Evolutionary conservation across 495 filamentous ascomycete genomes (phyloP).

Genomic region (Xylaria acuta): DNA sequence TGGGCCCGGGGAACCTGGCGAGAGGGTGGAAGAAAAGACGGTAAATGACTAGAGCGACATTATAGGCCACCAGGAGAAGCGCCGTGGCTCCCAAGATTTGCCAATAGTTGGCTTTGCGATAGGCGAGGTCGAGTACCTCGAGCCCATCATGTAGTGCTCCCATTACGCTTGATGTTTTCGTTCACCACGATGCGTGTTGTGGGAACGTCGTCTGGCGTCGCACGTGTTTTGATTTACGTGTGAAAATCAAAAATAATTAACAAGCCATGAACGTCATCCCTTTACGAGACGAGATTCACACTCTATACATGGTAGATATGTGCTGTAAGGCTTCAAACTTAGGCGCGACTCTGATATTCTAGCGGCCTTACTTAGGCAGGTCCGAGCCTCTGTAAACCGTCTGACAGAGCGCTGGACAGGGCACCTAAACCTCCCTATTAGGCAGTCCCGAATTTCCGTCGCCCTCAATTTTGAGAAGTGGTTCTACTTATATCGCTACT

Average conservation of each 20-base stretch:
- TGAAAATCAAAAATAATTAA: not conserved
- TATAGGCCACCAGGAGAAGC: constrained; percentile 4
- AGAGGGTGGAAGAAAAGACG: constrained; percentile 5
- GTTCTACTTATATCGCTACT: constrained; percentile 11
- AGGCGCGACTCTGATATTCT: not conserved
- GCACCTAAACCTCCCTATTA: constrained; percentile 10
- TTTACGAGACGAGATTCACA: not conserved
- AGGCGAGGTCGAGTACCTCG: not conserved
- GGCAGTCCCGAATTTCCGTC: not conserved
- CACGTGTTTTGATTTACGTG: not conserved
- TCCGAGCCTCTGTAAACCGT: constrained; percentile 15
- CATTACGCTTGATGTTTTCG: not conserved
- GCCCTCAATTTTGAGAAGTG: not conserved
- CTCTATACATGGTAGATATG: not conserved
- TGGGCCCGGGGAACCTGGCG: not conserved
- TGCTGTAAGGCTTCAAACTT: not conserved
- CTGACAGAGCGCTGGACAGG: constrained; percentile 4
- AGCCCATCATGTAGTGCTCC: constrained; percentile 6
- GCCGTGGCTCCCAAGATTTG: no score
- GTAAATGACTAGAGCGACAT: not conserved
- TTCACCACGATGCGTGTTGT: not conserved
- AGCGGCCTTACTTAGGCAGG: constrained; percentile 13
- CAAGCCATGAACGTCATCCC: not conserved
- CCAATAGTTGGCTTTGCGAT: not conserved
- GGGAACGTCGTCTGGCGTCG: not conserved